phyloP scores from a whole-genome alignment of 306 rosid species.

The Glycine soja region DNA sequence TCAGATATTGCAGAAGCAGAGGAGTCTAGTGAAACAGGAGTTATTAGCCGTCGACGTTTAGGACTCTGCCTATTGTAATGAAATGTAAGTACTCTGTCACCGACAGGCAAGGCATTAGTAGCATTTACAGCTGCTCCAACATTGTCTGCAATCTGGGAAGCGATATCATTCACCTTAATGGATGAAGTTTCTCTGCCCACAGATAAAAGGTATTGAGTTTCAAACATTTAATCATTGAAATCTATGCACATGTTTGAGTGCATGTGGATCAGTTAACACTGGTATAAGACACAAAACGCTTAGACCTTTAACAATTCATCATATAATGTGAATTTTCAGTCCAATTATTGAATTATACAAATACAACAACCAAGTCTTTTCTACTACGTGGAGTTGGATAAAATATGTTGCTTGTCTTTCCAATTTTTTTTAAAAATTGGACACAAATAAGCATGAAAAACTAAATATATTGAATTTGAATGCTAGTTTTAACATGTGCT shows the following conservation, averaged over 20 bases:
- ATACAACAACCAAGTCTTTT: not conserved
- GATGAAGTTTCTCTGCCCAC: conserved; percentile 89
- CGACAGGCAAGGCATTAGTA: conserved; percentile 71
- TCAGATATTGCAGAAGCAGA: conserved; percentile 52
- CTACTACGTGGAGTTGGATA: conserved; percentile 3
- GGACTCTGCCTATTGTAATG: conserved; percentile 84
- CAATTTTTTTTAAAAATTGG: not conserved
- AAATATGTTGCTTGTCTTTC: conserved; percentile 7
- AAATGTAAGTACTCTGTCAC: conserved; percentile 70
- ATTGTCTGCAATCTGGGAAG: conserved; percentile 86
- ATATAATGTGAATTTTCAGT: conserved; percentile 10
- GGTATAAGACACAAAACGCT: conserved; percentile 10
- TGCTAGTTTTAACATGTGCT: conserved; percentile 16
- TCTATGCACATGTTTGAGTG: conserved; percentile 1
- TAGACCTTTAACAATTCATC: conserved; percentile 7
- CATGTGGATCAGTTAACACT: conserved; percentile 27
- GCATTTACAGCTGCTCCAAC: conserved; percentile 95
- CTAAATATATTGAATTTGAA: not conserved
- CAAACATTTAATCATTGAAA: conserved; percentile 19
- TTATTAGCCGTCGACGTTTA: conserved; percentile 78
- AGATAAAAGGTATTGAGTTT: conserved; percentile 49
- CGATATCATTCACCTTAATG: conserved; percentile 90
- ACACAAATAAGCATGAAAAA: conserved; percentile 22
- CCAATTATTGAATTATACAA: conserved; percentile 13
- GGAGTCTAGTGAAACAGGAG: conserved; percentile 55